Percentiles rank a stretch among this genome's conserved stretches.
Evolutionary conservation across 441 rosid species (phyloP).

Genomic region (Jatropha podagrica): DNA sequence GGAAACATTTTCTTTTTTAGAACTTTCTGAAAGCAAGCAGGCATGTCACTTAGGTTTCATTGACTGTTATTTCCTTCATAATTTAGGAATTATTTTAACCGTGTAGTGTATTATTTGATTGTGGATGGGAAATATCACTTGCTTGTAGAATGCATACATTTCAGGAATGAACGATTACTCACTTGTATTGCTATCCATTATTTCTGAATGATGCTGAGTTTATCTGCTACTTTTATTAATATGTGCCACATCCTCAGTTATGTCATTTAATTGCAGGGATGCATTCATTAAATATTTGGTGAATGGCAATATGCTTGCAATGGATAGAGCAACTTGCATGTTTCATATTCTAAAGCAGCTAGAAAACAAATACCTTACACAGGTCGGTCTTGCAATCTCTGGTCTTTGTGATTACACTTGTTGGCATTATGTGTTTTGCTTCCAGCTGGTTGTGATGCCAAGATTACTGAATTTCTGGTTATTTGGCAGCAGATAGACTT

Average conservation of each 20-base stretch:
- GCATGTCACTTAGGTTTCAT: background rate
- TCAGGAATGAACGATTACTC: background rate
- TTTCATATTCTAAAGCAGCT: conserved; percentile 75
- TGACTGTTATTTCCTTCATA: background rate
- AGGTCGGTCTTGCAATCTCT: conserved; percentile 45
- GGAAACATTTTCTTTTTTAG: background rate
- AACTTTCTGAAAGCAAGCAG: background rate
- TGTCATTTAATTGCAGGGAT: conserved; percentile 45
- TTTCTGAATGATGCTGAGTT: background rate
- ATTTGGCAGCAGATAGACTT: background rate
- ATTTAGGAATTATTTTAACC: background rate
- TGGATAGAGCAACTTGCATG: conserved; percentile 78
- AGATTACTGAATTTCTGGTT: conserved; percentile 21
- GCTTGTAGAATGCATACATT: background rate
- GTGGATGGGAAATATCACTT: background rate
- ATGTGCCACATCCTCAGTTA: conserved; percentile 13
- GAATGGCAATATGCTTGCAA: conserved; percentile 70
- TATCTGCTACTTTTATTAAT: conserved; percentile 8
- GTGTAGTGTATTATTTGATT: background rate
- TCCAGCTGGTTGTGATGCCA: conserved; percentile 8
- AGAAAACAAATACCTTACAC: conserved; percentile 61
- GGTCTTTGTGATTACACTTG: background rate
- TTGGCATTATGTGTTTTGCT: conserved; percentile 1
- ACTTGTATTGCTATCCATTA: conserved; percentile 11
- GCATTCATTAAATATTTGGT: conserved; percentile 86